Percentiles rank a stretch among this genome's conserved stretches.
phyloP scores from a whole-genome alignment of 345 rosid species.

The Eucalyptus grandis region DNA sequence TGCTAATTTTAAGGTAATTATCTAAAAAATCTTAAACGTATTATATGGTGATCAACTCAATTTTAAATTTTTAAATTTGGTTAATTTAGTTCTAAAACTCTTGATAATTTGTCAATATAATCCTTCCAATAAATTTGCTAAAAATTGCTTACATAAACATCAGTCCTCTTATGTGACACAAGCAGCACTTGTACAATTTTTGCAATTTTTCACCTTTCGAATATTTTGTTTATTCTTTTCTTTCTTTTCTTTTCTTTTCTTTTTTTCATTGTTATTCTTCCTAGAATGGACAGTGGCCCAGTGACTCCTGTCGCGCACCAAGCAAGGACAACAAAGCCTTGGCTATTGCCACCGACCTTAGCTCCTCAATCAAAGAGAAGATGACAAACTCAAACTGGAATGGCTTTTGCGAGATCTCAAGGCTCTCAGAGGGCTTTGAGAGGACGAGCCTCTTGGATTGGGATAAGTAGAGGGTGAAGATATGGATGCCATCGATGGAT shows the following conservation, averaged over 20 bases:
- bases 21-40: neutral
- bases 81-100: neutral
- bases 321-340: conserved; percentile 34
- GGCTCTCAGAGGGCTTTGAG: conserved; percentile 24
- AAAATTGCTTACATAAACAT: fast-evolving
- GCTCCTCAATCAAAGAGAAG: conserved; percentile 38
- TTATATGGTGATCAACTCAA: fast-evolving
- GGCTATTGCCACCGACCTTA: conserved; percentile 15
- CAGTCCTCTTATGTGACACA: fast-evolving
- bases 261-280: neutral
- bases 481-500: conserved; percentile 31
- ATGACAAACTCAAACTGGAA: conserved; percentile 65
- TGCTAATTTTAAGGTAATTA: neutral
- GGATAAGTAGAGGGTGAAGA: conserved; percentile 51
- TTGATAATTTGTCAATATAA: neutral
- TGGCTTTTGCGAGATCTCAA: conserved; percentile 52
- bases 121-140: neutral
- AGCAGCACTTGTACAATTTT: neutral
- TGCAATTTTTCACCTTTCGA: neutral
- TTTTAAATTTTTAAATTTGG: neutral
- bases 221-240: neutral
- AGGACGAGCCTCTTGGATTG: conserved; percentile 55
- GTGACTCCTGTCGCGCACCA: neutral
- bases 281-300: neutral
- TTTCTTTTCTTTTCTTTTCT: neutral